Percentiles rank a stretch among this genome's conserved stretches.
Evolutionary conservation across 1,284 basidiomycete genomes (phyloP).

Genomic region (Cryptococcus sp.): DNA sequence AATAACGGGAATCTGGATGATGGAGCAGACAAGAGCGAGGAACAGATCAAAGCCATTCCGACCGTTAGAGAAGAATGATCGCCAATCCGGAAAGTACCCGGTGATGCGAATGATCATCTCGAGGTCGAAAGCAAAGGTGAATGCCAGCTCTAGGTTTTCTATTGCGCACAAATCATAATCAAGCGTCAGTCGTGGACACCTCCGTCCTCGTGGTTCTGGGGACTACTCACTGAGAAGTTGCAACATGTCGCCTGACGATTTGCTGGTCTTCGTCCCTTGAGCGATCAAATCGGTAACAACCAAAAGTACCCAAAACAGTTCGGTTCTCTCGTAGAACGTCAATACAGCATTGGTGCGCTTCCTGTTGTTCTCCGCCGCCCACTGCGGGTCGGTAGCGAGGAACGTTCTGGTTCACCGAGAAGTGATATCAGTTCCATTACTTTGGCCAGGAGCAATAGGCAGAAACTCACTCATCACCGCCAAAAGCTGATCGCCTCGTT

Average conservation of each 20-base stretch:
- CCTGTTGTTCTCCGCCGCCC: slow-evolving; percentile 39
- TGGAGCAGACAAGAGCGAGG: slow-evolving; percentile 75
- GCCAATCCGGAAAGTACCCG: slow-evolving; percentile 78
- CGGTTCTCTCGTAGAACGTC: slow-evolving; percentile 54
- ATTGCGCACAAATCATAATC: slow-evolving; percentile 30
- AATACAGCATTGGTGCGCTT: slow-evolving; percentile 27
- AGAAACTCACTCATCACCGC: slow-evolving; percentile 65
- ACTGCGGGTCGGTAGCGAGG: slow-evolving; percentile 34
- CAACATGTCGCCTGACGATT: slow-evolving; percentile 58
- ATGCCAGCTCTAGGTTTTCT: slow-evolving; percentile 71
- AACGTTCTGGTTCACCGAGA: slow-evolving; percentile 12
- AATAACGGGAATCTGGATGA: slow-evolving; percentile 86
- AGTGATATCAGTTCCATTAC: too few species aligned
- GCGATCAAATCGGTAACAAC: slow-evolving; percentile 68
- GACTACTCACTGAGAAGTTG: slow-evolving; percentile 51
- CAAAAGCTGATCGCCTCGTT: slow-evolving; percentile 91
- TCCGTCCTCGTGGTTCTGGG: too few species aligned
- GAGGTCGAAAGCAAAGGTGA: slow-evolving; percentile 82
- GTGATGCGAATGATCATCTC: slow-evolving; percentile 81
- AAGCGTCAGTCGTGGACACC: too few species aligned
- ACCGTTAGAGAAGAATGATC: slow-evolving; percentile 67
- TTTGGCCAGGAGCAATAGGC: neutral
- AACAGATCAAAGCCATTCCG: slow-evolving; percentile 78
- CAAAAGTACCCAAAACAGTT: slow-evolving; percentile 73
- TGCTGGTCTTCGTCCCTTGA: slow-evolving; percentile 73